These are phyloP conservation scores for Grosmannia huntii DNA, from an alignment of 2,329 filamentous ascomycete species.

Conservation along the genomic window DNA sequence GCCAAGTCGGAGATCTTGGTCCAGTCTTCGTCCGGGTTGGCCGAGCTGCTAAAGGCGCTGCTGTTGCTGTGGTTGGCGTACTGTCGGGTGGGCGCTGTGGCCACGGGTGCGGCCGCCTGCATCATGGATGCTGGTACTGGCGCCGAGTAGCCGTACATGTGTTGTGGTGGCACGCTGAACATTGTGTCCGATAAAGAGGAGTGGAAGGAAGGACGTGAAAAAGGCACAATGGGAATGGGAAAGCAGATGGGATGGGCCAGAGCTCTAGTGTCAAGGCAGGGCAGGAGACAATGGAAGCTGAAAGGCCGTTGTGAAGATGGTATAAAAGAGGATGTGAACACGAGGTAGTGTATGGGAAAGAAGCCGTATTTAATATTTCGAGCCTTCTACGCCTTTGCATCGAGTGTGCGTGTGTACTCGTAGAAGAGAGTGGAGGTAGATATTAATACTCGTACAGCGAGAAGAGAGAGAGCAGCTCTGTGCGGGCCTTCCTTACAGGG, in stretches of 20 bases:
- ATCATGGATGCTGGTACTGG: constrained; percentile 16
- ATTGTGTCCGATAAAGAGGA: constrained; percentile 16
- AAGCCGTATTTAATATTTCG: constrained; percentile 9
- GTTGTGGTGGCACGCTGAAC: constrained; percentile 30
- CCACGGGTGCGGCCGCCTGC: constrained; percentile 15
- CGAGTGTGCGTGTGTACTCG: neutral
- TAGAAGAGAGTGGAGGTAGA: neutral
- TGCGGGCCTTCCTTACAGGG: neutral
- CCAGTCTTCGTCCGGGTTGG: constrained; percentile 96
- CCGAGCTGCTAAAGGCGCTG: constrained; percentile 88
- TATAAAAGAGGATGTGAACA: neutral
- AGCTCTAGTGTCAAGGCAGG: too few species aligned
- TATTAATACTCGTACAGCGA: neutral
- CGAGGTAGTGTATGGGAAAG: neutral
- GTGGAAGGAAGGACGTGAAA: neutral
- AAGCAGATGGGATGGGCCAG: neutral
- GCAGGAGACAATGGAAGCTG: neutral
- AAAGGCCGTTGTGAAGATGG: neutral
- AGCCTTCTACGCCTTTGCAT: neutral
- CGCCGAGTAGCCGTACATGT: constrained; percentile 25
- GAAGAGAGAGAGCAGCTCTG: neutral
- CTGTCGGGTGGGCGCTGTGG: constrained; percentile 41
- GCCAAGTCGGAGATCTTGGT: constrained; percentile 97
- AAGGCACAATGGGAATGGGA: neutral
- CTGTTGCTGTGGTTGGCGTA: constrained; percentile 66